These are phyloP conservation scores for Noccaea caerulescens DNA, from an alignment of 345 rosid genomes.

Conservation along the genomic window DNA sequence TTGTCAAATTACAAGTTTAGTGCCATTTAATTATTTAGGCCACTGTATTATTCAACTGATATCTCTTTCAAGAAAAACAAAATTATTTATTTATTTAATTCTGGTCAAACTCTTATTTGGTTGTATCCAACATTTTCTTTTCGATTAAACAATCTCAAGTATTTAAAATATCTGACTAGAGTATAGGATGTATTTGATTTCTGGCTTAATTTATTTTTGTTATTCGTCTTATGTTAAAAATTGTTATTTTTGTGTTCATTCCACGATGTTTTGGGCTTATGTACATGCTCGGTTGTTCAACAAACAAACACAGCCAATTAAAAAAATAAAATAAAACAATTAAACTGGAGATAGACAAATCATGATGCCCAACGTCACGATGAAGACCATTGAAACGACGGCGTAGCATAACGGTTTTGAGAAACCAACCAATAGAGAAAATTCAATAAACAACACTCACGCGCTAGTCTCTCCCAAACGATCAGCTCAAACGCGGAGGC, in stretches of 20 bases:
- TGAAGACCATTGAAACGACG: neutral
- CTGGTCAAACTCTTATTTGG: constrained; percentile 9
- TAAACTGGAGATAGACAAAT: constrained; percentile 11
- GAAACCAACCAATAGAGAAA: neutral
- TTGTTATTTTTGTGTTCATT: neutral
- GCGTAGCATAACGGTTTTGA: constrained; percentile 24
- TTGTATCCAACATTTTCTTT: neutral
- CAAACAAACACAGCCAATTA: constrained; percentile 14
- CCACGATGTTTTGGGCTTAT: neutral
- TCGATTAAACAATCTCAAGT: neutral
- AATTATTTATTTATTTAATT: neutral
- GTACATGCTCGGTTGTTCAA: constrained; percentile 32
- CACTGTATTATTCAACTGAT: neutral
- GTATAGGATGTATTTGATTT: neutral
- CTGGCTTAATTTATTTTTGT: neutral
- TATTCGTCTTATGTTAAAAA: neutral
- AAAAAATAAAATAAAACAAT: too few relatives aligned
- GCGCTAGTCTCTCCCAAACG: constrained; percentile 4
- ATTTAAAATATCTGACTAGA: neutral
- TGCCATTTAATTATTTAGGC: neutral
- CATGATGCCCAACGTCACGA: constrained; percentile 31
- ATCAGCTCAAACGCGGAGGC: too few relatives aligned
- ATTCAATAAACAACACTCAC: neutral
- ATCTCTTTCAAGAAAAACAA: neutral
- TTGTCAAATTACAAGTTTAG: too few relatives aligned